Evolutionary conservation across 2,329 filamentous ascomycete species (phyloP).

Genomic region (Colletotrichum sp.): DNA sequence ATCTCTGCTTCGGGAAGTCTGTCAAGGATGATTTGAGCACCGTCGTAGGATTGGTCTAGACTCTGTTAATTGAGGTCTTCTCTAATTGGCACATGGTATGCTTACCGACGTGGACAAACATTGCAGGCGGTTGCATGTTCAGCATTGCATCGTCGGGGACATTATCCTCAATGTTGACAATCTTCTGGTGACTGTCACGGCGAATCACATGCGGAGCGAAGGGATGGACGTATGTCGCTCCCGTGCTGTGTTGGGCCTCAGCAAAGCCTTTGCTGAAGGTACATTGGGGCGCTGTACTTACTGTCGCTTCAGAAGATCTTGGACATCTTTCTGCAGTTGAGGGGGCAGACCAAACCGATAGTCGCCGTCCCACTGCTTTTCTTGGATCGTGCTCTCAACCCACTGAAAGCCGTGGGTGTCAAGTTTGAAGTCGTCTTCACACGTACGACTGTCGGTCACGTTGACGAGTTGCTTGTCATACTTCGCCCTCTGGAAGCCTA

Average conservation of each 20-base stretch:
- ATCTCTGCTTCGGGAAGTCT: neutral
- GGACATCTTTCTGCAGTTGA: neutral
- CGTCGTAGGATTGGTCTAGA: neutral
- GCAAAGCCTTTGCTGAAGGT: rapidly evolving
- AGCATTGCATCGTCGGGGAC: neutral
- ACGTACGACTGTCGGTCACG: neutral
- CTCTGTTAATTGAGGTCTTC: rapidly evolving
- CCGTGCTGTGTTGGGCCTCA: neutral
- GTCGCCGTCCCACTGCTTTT: constrained; percentile 47
- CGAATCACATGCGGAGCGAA: neutral
- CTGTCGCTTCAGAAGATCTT: neutral
- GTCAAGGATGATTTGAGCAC: neutral
- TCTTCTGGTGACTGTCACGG: neutral
- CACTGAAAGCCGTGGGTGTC: constrained; percentile 61
- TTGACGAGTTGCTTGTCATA: neutral
- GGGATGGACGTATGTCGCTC: neutral
- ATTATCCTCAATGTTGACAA: neutral
- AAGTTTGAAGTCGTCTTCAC: constrained; percentile 59
- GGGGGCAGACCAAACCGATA: neutral
- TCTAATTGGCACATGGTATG: rapidly evolving
- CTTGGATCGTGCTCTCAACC: constrained; percentile 53
- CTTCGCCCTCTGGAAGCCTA: neutral
- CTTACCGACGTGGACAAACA: neutral
- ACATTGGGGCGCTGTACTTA: rapidly evolving
- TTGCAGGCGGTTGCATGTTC: neutral